Evolutionary conservation across 1,284 basidiomycete species (phyloP).

Genomic region (Moesziomyces globuligerus): DNA sequence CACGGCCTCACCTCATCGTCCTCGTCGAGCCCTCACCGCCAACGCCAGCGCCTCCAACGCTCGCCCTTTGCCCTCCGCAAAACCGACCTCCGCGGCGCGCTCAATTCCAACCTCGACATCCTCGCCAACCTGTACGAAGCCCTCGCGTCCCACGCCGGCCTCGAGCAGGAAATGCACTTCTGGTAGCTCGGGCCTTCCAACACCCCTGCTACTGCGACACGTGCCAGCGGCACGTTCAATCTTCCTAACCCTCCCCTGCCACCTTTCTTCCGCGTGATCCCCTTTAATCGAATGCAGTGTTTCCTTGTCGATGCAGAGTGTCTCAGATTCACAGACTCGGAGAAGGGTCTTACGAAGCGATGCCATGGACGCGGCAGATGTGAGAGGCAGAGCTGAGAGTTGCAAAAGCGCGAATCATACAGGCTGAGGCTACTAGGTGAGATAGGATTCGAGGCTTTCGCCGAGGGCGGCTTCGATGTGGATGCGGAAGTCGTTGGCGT

Average conservation of each 20-base stretch:
- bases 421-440: constrained; percentile 17
- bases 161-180: constrained; percentile 22
- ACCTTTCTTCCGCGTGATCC: neutral
- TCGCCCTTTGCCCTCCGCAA: constrained; percentile 9
- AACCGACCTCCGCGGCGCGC: constrained; percentile 35
- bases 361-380: neutral
- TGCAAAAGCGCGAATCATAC: neutral
- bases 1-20: constrained; percentile 7
- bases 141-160: constrained; percentile 13
- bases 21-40: constrained; percentile 5
- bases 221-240: no score
- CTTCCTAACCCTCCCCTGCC: neutral
- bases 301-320: neutral
- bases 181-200: constrained; percentile 13
- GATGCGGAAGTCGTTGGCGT: constrained; percentile 68
- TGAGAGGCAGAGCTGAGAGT: neutral
- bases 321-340: neutral
- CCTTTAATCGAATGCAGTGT: neutral
- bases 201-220: no score
- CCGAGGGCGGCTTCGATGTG: constrained; percentile 69
- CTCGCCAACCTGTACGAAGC: constrained; percentile 17
- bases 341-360: no score
- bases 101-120: constrained; percentile 20
- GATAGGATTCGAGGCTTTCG: constrained; percentile 69
- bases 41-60: constrained; percentile 2